A percentile compares a stretch with the other conserved stretches of the same genome.
Conservation (phyloP, 1,284 basidiomycete species). For the Ustilago hordei region DNA sequence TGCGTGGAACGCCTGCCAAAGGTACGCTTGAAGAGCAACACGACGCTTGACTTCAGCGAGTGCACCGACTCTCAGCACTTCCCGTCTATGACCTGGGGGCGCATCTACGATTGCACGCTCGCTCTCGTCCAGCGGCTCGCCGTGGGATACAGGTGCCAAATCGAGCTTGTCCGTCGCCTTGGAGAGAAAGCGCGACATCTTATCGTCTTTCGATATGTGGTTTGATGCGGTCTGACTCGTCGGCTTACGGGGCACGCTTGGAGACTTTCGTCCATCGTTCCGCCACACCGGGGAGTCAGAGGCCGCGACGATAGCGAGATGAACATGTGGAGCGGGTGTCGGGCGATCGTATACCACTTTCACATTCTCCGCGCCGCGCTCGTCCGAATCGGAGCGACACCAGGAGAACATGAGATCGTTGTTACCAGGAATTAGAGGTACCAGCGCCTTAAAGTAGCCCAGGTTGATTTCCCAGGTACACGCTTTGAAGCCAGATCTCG, state of each 20-base stretch:
- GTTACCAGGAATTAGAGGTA: conserved; percentile 29
- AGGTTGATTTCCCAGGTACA: conserved; percentile 44
- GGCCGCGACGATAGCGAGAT: conserved; percentile 44
- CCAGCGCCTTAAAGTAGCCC: conserved; percentile 46
- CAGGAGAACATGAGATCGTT: conserved; percentile 32
- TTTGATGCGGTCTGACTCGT: neutral
- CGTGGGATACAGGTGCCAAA: neutral
- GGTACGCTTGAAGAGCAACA: conserved; percentile 53
- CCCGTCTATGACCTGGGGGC: conserved; percentile 27
- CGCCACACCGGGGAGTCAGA: conserved; percentile 43
- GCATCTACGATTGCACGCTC: conserved; percentile 38
- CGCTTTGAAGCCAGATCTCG: conserved; percentile 22
- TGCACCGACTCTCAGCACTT: conserved; percentile 25
- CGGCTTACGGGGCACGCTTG: conserved; percentile 10
- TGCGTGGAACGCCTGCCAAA: conserved; percentile 57
- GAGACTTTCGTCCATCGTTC: conserved; percentile 16
- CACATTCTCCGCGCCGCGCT: neutral
- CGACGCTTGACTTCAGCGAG: conserved; percentile 41
- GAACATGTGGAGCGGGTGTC: conserved; percentile 24
- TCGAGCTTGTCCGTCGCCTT: conserved; percentile 33
- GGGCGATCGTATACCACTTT: conserved; percentile 22
- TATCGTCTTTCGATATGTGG: conserved; percentile 11
- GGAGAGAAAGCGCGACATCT: conserved; percentile 24
- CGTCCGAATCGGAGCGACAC: neutral
- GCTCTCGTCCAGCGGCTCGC: conserved; percentile 2